Conservation (phyloP, 257 asterid species). For the Salvia hispanica region DNA sequence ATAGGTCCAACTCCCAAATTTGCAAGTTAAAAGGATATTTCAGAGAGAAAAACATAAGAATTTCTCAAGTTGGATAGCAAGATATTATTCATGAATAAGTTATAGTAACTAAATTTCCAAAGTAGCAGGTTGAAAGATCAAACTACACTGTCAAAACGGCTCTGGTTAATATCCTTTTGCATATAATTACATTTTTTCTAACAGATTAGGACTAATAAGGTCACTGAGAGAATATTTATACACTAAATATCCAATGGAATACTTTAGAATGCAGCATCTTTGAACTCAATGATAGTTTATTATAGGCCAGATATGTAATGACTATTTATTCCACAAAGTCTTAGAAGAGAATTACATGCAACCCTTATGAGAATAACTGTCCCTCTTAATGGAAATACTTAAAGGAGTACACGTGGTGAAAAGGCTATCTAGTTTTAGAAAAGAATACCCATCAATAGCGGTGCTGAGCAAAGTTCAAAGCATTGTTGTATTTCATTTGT, state of each 20-base stretch:
- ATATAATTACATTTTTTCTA: not conserved
- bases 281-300: conserved; percentile 4
- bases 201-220: conserved; percentile 18
- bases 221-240: not conserved
- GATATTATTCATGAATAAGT: not conserved
- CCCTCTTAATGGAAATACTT: not conserved
- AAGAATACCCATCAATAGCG: conserved; percentile 15
- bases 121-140: conserved; percentile 24
- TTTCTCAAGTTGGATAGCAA: conserved; percentile 5
- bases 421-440: conserved; percentile 4
- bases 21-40: conserved; percentile 4
- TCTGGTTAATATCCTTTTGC: conserved; percentile 19
- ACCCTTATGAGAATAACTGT: too few species aligned
- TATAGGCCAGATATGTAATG: not conserved
- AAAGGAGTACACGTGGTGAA: not conserved
- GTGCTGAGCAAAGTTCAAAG: conserved; percentile 15
- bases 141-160: not conserved
- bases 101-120: conserved; percentile 11
- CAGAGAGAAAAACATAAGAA: not conserved
- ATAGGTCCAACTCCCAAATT: conserved; percentile 1
- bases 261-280: conserved; percentile 26
- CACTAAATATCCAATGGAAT: not conserved
- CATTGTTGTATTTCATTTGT: not conserved
- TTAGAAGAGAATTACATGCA: too few species aligned
- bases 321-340: conserved; percentile 6